phyloP scores from a whole-genome alignment of 805 yeast species.

The Alloascoidea hylecoeti region DNA sequence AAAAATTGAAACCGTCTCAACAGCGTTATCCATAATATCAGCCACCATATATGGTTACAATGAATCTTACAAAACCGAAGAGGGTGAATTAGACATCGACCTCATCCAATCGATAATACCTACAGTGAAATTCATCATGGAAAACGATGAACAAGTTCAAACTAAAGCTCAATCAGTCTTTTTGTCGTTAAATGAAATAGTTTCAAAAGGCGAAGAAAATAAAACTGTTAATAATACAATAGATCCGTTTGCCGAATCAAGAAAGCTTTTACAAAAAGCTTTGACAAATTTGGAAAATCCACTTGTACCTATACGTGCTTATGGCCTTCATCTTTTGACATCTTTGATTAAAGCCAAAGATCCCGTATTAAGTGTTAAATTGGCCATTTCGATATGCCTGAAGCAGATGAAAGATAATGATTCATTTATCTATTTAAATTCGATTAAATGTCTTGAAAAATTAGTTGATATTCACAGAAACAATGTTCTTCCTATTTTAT shows the following conservation, averaged over 20 bases:
- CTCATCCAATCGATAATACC: neutral
- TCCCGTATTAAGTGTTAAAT: constrained; percentile 27
- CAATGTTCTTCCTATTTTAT: constrained; percentile 22
- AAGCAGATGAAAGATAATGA: constrained; percentile 62
- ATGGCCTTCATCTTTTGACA: constrained; percentile 59
- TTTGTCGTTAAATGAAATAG: neutral
- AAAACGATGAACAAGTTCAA: neutral
- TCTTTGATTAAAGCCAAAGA: constrained; percentile 36
- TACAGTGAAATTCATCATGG: neutral
- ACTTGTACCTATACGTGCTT: constrained; percentile 72
- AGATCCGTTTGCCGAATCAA: constrained; percentile 14
- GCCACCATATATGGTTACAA: constrained; percentile 15
- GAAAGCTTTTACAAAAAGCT: constrained; percentile 38
- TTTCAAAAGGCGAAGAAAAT: neutral
- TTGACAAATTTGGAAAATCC: constrained; percentile 60
- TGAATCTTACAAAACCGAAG: neutral
- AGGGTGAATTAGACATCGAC: neutral
- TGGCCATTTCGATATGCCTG: constrained; percentile 47
- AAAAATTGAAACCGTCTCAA: constrained; percentile 15
- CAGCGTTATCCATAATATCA: constrained; percentile 17
- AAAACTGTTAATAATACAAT: constrained; percentile 11
- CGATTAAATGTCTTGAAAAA: constrained; percentile 62
- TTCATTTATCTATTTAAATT: constrained; percentile 77
- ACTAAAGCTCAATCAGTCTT: neutral
- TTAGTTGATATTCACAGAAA: constrained; percentile 31